These are phyloP conservation scores for Capsicum pubescens DNA, from an alignment of 257 asterid genomes.

Conservation along the genomic window DNA sequence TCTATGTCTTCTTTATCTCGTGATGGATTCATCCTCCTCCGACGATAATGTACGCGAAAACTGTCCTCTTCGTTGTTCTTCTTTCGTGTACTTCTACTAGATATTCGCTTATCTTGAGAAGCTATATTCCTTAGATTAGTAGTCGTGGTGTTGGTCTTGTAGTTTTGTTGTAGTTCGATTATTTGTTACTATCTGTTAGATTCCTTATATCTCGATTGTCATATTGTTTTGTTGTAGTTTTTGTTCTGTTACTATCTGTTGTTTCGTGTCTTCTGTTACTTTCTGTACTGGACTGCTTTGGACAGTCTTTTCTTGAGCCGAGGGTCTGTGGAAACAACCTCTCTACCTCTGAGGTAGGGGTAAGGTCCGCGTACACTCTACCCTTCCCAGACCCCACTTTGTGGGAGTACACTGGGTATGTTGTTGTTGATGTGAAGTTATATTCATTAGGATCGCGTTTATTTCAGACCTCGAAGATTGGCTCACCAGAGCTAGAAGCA, in stretches of 20 bases:
- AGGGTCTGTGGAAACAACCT: neutral
- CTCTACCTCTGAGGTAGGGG: neutral
- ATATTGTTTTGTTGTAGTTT: neutral
- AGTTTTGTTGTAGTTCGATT: neutral
- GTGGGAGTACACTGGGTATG: neutral
- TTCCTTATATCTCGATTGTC: too few species aligned
- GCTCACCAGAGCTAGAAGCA: constrained; percentile 42
- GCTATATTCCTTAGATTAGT: neutral
- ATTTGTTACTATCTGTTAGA: too few species aligned
- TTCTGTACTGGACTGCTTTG: neutral
- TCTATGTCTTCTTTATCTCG: constrained; percentile 51
- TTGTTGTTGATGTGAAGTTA: neutral
- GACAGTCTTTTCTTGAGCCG: neutral
- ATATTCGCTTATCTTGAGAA: neutral
- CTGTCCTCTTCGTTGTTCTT: neutral
- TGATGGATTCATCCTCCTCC: constrained; percentile 38
- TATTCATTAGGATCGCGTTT: constrained; percentile 25
- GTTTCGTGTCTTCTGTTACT: neutral
- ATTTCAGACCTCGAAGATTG: constrained; percentile 45
- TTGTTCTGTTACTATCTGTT: neutral
- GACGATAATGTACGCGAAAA: constrained; percentile 35
- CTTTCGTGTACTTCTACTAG: neutral
- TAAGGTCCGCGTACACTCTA: neutral
- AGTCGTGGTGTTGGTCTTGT: neutral
- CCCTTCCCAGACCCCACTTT: neutral